Conservation (phyloP, 768 basidiomycete genomes). For the Clitopilus passeckerianus region DNA sequence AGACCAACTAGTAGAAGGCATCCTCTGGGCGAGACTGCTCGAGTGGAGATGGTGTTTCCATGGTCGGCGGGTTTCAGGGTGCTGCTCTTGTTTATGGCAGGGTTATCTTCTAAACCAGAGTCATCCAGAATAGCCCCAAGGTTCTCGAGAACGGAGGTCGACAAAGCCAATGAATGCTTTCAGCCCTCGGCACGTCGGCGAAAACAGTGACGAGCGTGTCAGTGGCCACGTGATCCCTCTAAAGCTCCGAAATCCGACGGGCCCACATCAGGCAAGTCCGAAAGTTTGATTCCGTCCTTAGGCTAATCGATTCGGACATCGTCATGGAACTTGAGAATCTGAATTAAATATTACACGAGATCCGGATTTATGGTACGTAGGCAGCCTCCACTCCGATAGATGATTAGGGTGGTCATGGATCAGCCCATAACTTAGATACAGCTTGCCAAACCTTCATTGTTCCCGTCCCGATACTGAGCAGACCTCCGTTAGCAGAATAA, state of each 20-base stretch:
- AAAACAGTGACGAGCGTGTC: neutral
- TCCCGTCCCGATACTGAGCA: constrained; percentile 64
- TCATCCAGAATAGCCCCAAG: neutral
- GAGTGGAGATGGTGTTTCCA: neutral
- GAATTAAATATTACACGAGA: neutral
- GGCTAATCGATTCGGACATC: too few relatives aligned
- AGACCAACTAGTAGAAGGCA: constrained; percentile 19
- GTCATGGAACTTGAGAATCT: neutral
- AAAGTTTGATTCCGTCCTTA: neutral
- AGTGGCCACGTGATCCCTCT: neutral
- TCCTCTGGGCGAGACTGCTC: constrained; percentile 5
- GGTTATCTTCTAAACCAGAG: neutral
- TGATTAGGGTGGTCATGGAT: too few relatives aligned
- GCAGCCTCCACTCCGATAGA: too few relatives aligned
- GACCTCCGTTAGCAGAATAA: neutral
- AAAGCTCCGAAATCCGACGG: neutral
- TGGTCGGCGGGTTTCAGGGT: neutral
- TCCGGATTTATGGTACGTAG: too few relatives aligned
- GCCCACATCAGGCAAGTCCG: neutral
- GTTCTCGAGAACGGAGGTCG: too few relatives aligned
- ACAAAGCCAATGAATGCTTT: neutral
- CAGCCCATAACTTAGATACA: constrained; percentile 41
- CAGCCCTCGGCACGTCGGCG: neutral
- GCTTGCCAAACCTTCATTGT: constrained; percentile 71
- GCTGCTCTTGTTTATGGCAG: neutral